phyloP scores from a whole-genome alignment of 257 asterid species.

The Solanum okadae region DNA sequence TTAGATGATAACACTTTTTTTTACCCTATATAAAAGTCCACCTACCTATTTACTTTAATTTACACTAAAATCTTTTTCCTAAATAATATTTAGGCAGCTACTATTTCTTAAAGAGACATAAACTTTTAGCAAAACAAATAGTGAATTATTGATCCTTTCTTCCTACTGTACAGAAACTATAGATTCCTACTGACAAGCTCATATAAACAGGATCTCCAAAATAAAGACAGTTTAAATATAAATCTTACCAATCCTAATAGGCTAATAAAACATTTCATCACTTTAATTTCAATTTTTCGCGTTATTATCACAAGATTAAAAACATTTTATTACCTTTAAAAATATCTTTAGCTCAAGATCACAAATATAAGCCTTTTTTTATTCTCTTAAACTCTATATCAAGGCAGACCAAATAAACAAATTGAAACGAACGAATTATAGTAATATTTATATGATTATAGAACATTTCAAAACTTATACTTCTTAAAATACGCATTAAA shows the following conservation, averaged over 20 bases:
- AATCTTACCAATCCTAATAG: not conserved
- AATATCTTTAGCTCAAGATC: not conserved
- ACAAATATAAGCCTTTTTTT: not conserved
- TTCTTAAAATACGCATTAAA: not conserved
- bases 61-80: not conserved
- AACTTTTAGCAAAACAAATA: not conserved
- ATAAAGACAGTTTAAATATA: not conserved
- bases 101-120: not conserved
- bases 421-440: not conserved
- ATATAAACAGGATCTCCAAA: not conserved
- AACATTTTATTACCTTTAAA: no score
- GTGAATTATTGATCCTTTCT: not conserved
- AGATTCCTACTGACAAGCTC: not conserved
- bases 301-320: no score
- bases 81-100: not conserved
- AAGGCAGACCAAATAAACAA: not conserved
- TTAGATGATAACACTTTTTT: not conserved
- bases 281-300: no score
- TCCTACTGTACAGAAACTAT: not conserved
- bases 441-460: not conserved
- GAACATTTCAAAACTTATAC: not conserved
- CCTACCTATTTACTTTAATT: not conserved
- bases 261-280: not conserved
- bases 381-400: no score
- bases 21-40: not conserved